Conservation (phyloP, 805 yeast species). For the Yueomyces sinensis region DNA sequence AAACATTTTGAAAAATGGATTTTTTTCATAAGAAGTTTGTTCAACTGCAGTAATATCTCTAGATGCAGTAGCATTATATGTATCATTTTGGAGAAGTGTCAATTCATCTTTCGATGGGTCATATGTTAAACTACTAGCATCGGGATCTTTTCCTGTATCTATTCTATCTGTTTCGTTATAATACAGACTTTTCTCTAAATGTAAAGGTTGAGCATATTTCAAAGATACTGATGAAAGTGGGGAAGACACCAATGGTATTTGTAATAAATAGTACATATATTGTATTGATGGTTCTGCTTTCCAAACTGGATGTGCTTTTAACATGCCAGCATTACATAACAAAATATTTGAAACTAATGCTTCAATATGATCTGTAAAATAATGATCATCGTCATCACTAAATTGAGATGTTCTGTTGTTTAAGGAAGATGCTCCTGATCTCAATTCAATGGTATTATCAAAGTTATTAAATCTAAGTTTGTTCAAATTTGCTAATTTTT, state of each 20-base stretch:
- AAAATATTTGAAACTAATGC: constrained; percentile 18
- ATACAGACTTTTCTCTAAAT: neutral
- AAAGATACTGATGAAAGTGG: constrained; percentile 21
- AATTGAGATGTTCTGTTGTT: constrained; percentile 19
- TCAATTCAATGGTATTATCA: constrained; percentile 12
- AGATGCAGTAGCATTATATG: neutral
- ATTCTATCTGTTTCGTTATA: neutral
- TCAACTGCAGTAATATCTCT: constrained; percentile 15
- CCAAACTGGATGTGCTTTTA: constrained; percentile 21
- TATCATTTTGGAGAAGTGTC: too few species aligned
- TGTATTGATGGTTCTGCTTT: constrained; percentile 8
- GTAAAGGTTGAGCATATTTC: neutral
- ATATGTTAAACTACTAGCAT: neutral
- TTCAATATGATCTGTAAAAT: constrained; percentile 18
- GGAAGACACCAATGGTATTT: constrained; percentile 18
- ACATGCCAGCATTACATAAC: constrained; percentile 19
- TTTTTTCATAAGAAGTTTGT: constrained; percentile 11
- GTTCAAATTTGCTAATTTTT: constrained; percentile 12
- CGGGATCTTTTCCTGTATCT: neutral
- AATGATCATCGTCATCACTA: constrained; percentile 7
- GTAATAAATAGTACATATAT: constrained; percentile 18
- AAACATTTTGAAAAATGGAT: constrained; percentile 21
- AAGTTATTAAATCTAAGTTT: constrained; percentile 4
- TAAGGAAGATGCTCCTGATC: constrained; percentile 10
- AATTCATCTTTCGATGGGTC: neutral